Conservation (phyloP, 2,329 filamentous ascomycete species). For the Clarireedia paspali region DNA sequence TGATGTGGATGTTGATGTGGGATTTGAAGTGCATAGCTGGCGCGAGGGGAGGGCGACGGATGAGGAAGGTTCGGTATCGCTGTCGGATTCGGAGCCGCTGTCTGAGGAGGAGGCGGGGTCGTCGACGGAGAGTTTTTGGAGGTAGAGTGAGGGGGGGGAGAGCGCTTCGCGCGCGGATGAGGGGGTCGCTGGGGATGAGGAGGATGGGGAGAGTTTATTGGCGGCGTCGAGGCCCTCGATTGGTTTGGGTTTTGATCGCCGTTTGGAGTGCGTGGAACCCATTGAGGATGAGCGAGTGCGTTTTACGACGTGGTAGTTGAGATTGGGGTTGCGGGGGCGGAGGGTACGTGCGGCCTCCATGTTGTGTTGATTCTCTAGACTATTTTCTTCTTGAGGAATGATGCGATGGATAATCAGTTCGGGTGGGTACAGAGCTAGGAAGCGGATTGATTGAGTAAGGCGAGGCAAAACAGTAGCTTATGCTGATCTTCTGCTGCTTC, state of each 20-base stretch:
- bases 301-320: neutral
- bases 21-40: neutral
- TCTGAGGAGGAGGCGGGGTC: too few species aligned
- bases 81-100: neutral
- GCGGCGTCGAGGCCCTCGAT: neutral
- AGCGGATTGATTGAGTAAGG: too few species aligned
- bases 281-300: neutral
- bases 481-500: too few species aligned
- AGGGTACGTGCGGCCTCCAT: neutral
- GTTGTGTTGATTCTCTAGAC: neutral
- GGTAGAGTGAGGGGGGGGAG: neutral
- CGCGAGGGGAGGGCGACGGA: neutral
- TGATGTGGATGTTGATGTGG: neutral
- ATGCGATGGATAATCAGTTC: too few species aligned
- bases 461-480: too few species aligned
- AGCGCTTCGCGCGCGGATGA: neutral
- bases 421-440: too few species aligned
- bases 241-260: neutral
- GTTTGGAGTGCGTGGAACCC: neutral
- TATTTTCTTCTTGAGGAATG: neutral
- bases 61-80: neutral
- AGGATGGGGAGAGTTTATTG: neutral
- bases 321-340: neutral
- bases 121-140: neutral
- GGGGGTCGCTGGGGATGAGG: neutral